Evolutionary conservation across 2,329 filamentous ascomycete species (phyloP).

Genomic region (Ophiosphaerella korrae): DNA sequence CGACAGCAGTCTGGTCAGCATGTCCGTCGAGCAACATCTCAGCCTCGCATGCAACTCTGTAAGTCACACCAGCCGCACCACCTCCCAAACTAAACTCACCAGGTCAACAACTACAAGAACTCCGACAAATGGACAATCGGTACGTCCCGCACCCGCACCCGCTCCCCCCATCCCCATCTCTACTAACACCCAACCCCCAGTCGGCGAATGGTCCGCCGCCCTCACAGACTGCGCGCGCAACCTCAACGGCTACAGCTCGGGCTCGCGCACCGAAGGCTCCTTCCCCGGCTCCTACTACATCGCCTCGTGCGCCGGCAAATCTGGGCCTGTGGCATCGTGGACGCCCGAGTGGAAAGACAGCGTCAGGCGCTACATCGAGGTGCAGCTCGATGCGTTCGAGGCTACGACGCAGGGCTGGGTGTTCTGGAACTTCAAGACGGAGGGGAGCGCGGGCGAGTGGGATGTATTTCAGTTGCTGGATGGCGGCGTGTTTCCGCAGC

Average conservation of each 20-base stretch:
- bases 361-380: constrained; percentile 58
- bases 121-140: constrained; percentile 64
- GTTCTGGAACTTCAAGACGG: constrained; percentile 65
- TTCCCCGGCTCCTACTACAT: constrained; percentile 55
- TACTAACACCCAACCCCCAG: constrained; percentile 7
- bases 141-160: background rate
- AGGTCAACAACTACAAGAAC: constrained; percentile 49
- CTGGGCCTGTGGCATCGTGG: constrained; percentile 57
- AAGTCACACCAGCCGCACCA: background rate
- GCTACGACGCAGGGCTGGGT: constrained; percentile 58
- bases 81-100: background rate
- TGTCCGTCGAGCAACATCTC: constrained; percentile 60
- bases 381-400: constrained; percentile 61
- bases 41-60: constrained; percentile 61
- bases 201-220: constrained; percentile 71
- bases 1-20: constrained; percentile 54
- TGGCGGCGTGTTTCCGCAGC: constrained; percentile 57
- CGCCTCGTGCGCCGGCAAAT: constrained; percentile 59
- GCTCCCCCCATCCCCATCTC: background rate
- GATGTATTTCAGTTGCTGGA: constrained; percentile 57
- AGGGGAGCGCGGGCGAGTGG: constrained; percentile 57
- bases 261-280: constrained; percentile 64
- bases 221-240: constrained; percentile 63
- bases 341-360: constrained; percentile 52
- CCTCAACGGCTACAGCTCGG: constrained; percentile 54